phyloP scores from a whole-genome alignment of 345 rosid genomes.

The Moricandia arvensis region DNA sequence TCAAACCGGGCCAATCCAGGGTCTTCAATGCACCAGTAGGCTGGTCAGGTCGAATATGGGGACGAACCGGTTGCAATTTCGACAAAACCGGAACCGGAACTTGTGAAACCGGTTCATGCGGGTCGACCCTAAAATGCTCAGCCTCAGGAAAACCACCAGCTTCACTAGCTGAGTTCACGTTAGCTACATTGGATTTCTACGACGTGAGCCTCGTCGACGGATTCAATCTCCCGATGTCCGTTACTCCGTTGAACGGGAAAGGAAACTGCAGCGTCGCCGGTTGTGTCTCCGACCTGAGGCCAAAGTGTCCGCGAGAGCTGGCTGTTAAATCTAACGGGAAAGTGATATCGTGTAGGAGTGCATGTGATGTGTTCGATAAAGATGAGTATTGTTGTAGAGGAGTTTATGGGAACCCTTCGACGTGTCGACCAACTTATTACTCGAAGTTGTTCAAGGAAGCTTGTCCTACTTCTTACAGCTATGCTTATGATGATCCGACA shows the following conservation, averaged over 20 bases:
- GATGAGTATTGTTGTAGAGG: constrained; percentile 91
- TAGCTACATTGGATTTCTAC: constrained; percentile 51
- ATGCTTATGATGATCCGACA: constrained; percentile 85
- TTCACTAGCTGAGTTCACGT: constrained; percentile 80
- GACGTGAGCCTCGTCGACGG: constrained; percentile 98
- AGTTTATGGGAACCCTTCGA: constrained; percentile 47
- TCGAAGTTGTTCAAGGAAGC: constrained; percentile 76
- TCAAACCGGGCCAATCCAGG: constrained; percentile 59
- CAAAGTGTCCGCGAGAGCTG: constrained; percentile 62
- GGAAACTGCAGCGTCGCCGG: constrained; percentile 73
- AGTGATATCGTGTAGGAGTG: constrained; percentile 70
- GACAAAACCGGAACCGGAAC: constrained; percentile 59
- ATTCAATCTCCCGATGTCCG: constrained; percentile 64
- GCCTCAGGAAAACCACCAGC: constrained; percentile 71
- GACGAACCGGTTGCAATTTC: constrained; percentile 70
- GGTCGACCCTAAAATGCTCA: constrained; percentile 53
- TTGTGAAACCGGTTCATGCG: constrained; percentile 79
- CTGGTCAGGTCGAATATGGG: constrained; percentile 95
- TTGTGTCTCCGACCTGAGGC: constrained; percentile 59
- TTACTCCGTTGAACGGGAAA: constrained; percentile 59
- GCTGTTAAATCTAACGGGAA: constrained; percentile 58
- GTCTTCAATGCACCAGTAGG: constrained; percentile 59
- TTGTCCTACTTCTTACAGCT: constrained; percentile 83
- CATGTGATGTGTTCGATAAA: constrained; percentile 83
- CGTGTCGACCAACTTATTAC: constrained; percentile 72